Conservation (phyloP, 1,284 basidiomycete genomes). For the Rhodotorula glutinis region DNA sequence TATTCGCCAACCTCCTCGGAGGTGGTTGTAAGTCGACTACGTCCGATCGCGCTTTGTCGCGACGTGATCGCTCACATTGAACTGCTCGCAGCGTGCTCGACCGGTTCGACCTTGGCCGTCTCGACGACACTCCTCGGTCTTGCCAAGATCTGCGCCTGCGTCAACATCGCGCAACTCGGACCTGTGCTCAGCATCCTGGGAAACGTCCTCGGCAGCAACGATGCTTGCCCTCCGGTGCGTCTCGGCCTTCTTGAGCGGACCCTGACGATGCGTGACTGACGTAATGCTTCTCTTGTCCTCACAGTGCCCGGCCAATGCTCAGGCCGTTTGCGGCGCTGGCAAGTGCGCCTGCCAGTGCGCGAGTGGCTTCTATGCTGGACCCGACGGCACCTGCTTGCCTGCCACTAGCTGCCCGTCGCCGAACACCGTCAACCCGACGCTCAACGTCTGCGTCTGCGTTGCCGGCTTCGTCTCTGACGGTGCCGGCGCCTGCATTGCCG, state of each 20-base stretch:
- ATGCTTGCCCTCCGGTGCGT: slow-evolving; percentile 12
- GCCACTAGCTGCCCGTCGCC: slow-evolving; percentile 12
- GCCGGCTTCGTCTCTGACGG: slow-evolving; percentile 9
- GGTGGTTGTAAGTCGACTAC: not conserved
- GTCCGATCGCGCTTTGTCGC: no score
- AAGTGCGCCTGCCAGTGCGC: slow-evolving; percentile 25
- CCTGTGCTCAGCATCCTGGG: slow-evolving; percentile 1
- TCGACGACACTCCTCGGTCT: slow-evolving; percentile 8
- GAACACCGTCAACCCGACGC: not conserved
- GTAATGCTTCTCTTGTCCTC: no score
- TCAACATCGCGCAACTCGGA: slow-evolving; percentile 11
- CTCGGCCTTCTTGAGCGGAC: no score
- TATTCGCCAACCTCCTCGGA: slow-evolving; percentile 18
- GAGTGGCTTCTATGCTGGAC: slow-evolving; percentile 10
- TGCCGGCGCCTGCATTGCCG: slow-evolving; percentile 14
- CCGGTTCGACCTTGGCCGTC: slow-evolving; percentile 17
- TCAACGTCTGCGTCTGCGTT: slow-evolving; percentile 15
- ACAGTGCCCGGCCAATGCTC: slow-evolving; percentile 21
- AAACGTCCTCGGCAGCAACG: not conserved
- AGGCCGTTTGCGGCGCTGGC: slow-evolving; percentile 17
- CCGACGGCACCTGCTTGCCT: slow-evolving; percentile 9
- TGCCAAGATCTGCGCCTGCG: slow-evolving; percentile 19
- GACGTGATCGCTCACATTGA: no score
- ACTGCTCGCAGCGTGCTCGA: no score
- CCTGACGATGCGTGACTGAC: no score